Conservation (phyloP, 2,329 filamentous ascomycete genomes). For the Ceratocystis destructans region DNA sequence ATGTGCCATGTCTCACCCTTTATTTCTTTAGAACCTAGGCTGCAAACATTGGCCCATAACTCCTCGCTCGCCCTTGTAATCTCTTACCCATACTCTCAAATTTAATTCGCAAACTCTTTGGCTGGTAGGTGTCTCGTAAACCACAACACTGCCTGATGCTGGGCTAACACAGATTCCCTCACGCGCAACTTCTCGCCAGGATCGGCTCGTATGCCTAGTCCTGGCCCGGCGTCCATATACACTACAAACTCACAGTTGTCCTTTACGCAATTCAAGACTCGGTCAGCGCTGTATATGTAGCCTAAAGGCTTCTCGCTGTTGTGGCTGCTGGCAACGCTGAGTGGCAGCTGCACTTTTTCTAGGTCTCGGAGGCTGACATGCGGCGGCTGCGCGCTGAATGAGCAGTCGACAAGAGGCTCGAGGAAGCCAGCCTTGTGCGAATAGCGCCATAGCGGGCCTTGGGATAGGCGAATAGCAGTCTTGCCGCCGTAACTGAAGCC, state of each 20-base stretch:
- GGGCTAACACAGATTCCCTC: slow-evolving; percentile 25
- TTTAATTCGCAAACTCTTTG: not conserved
- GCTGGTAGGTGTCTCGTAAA: slow-evolving; percentile 22
- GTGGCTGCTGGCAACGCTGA: slow-evolving; percentile 34
- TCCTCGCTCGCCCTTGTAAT: not conserved
- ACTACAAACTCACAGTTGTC: slow-evolving; percentile 26
- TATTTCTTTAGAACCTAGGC: not conserved
- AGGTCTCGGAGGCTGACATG: slow-evolving; percentile 36
- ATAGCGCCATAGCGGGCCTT: slow-evolving; percentile 23
- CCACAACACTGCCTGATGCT: slow-evolving; percentile 29
- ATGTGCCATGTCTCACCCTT: not conserved
- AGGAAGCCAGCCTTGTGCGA: slow-evolving; percentile 19
- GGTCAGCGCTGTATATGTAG: slow-evolving; percentile 20
- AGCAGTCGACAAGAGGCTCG: slow-evolving; percentile 34
- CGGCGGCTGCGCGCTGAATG: slow-evolving; percentile 39
- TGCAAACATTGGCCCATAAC: no score
- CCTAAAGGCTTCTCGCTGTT: slow-evolving; percentile 20
- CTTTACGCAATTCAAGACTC: slow-evolving; percentile 24
- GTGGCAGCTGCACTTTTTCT: slow-evolving; percentile 30
- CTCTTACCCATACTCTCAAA: not conserved
- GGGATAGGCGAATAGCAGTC: slow-evolving; percentile 32
- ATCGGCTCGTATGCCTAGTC: slow-evolving; percentile 29
- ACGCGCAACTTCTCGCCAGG: slow-evolving; percentile 26
- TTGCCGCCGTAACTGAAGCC: slow-evolving; percentile 53
- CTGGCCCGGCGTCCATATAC: slow-evolving; percentile 30